A percentile compares a stretch with the other conserved stretches of the same genome.
Evolutionary conservation across 225 moss, liverwort and hornwort species (phyloP).

Genomic region (Ulota crispa): DNA sequence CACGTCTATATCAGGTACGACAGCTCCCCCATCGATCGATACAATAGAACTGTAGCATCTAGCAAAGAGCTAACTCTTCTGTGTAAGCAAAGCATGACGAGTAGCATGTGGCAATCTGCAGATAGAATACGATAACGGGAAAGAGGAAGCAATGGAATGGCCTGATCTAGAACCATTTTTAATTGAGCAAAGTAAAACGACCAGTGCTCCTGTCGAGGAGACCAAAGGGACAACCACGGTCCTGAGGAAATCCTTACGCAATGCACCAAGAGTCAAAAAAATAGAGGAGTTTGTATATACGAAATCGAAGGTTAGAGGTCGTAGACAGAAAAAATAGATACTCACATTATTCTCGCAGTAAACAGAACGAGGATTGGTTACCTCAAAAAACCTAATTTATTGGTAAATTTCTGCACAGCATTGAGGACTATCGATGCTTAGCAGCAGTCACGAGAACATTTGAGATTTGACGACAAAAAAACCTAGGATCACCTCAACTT

Average conservation of each 20-base stretch:
- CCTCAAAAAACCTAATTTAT: conserved; percentile 33
- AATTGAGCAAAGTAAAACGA: conserved; percentile 35
- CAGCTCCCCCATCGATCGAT: neutral
- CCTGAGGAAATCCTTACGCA: conserved; percentile 48
- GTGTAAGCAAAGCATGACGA: conserved; percentile 21
- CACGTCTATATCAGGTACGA: conserved; percentile 44
- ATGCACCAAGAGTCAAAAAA: conserved; percentile 47
- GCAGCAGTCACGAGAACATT: conserved; percentile 26
- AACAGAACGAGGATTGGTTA: conserved; percentile 32
- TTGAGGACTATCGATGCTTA: conserved; percentile 22
- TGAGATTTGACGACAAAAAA: conserved; percentile 7
- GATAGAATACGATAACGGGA: conserved; percentile 45
- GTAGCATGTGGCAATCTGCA: conserved; percentile 27
- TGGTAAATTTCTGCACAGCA: conserved; percentile 28
- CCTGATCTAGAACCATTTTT: conserved; percentile 44
- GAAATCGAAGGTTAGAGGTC: conserved; percentile 39
- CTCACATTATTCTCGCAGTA: conserved; percentile 26
- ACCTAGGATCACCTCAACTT: conserved; percentile 13
- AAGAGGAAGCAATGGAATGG: conserved; percentile 56
- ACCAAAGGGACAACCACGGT: conserved; percentile 27
- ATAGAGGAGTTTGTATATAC: conserved; percentile 44
- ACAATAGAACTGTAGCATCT: neutral
- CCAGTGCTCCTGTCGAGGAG: conserved; percentile 31
- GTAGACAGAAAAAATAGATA: conserved; percentile 47
- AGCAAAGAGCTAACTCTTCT: neutral